Percentiles rank a stretch among this genome's conserved stretches.
These are phyloP conservation scores for Spergularia azorica DNA, from an alignment of 179 eudicot genomes.

Conservation along the genomic window DNA sequence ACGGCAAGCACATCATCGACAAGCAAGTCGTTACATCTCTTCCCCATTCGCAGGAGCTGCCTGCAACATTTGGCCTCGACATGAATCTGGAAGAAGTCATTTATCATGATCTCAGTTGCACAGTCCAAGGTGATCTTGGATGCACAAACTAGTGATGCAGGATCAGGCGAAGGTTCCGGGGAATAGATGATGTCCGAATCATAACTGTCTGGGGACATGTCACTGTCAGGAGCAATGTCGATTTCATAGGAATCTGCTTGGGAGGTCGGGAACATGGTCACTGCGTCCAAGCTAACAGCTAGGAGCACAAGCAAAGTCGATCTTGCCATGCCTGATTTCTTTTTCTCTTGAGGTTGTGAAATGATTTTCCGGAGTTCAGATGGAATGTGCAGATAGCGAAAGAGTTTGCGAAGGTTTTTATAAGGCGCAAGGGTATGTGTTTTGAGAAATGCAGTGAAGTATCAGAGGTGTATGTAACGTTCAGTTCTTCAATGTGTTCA, in stretches of 20 bases:
- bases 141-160: background rate
- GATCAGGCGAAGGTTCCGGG: slow-evolving; percentile 10
- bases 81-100: slow-evolving; percentile 5
- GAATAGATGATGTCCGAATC: too few species aligned
- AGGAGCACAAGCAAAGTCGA: background rate
- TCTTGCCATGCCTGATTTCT: background rate
- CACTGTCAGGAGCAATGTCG: slow-evolving; percentile 6
- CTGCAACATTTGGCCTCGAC: slow-evolving; percentile 21
- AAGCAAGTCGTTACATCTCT: background rate
- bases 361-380: background rate
- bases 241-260: background rate
- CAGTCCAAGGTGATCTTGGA: slow-evolving; percentile 14
- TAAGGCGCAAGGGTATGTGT: background rate
- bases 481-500: background rate
- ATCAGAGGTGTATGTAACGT: background rate
- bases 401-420: background rate
- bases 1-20: background rate
- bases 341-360: background rate
- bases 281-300: background rate
- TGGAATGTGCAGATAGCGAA: background rate
- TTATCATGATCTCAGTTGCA: slow-evolving; percentile 1
- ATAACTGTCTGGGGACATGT: slow-evolving; percentile 15
- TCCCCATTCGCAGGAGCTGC: slow-evolving; percentile 11
- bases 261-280: background rate
- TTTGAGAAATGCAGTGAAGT: background rate